Evolutionary conservation across 2,329 filamentous ascomycete genomes (phyloP), one percentile per base, ranked within the genome.

Genomic region (Venturia nashicola): DNA sequence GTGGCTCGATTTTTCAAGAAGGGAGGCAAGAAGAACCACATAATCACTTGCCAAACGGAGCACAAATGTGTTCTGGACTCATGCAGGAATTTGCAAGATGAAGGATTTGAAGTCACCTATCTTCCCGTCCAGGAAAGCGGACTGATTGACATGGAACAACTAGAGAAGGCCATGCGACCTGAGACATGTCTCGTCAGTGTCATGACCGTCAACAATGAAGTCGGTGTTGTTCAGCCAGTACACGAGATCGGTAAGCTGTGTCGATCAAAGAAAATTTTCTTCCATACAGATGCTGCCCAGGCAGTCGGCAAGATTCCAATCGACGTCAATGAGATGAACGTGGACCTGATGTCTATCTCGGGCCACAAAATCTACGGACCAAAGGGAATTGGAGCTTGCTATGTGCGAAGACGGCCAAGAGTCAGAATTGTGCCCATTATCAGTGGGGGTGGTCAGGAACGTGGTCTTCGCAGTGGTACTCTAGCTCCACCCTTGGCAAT

Each of bases 161-260:
- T 99, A 39, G 89, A 95, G 77, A 89, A 86, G 27, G 91, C 93
- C 32, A 95, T 99, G 67, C 86, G 89, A 66, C 92, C 92, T 0
- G 92, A 97, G 66, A 99, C 94, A 16, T 87, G 86, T 54, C 79
- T 99, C 39, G 92, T 97, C 76, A 97, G 92, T 73, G 90, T 99
- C 76, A 99, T 99, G 94, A 87, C 94, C 0, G 94, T 99, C 71
- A 99, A 99, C 81, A 99, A 99, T 76, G 94, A 99, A 78, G 97
- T 99, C 71, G 94, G 94, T 72, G 94, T 99, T n/a, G 95, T 99
- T 65, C 94, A 99, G 76, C 94, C 94, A 0, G 78, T 99, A 65
- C 89, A 91, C 70, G 86, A 96, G 78, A 99, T 99, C 73, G 94
- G 94, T 71, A 89, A 88, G 76, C 80, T 99, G 16, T 99, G 94